Evolutionary conservation across 768 basidiomycete genomes (phyloP).

Genomic region (Boletus reticuloceps): DNA sequence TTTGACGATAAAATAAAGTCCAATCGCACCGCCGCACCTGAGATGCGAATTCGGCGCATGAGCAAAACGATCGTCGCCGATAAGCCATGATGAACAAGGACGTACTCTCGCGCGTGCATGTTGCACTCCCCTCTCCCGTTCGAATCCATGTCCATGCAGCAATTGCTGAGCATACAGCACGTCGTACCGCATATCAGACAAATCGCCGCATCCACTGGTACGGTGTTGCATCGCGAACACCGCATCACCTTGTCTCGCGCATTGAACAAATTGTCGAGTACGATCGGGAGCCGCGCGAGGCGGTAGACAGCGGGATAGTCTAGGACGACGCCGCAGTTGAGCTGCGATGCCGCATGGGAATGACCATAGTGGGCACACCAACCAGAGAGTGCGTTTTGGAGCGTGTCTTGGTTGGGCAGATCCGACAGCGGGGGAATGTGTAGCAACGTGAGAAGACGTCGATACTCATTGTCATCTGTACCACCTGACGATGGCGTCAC

Average conservation of each 20-base stretch:
- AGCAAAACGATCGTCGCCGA: too few species aligned
- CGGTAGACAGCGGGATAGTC: constrained; percentile 86
- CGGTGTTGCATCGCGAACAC: constrained; percentile 74
- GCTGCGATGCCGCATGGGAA: constrained; percentile 72
- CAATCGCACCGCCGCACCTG: constrained; percentile 89
- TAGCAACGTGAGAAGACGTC: constrained; percentile 69
- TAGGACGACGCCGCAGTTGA: constrained; percentile 74
- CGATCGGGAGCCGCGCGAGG: constrained; percentile 74
- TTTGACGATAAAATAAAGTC: constrained; percentile 89
- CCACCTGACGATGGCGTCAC: constrained; percentile 39
- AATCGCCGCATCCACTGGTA: constrained; percentile 83
- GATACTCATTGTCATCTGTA: constrained; percentile 66
- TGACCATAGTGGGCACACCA: constrained; percentile 91
- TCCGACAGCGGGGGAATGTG: constrained; percentile 78
- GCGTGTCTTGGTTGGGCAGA: constrained; percentile 77
- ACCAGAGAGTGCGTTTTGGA: constrained; percentile 85
- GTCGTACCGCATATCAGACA: constrained; percentile 88
- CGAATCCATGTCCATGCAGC: constrained; percentile 69
- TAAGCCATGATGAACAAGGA: not conserved
- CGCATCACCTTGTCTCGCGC: constrained; percentile 67
- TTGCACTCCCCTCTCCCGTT: constrained; percentile 85
- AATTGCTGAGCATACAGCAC: constrained; percentile 89
- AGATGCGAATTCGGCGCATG: too few species aligned
- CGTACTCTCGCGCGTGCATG: constrained; percentile 87
- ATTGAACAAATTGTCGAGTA: constrained; percentile 83